phyloP scores from a whole-genome alignment of 1,284 basidiomycete genomes.

The Spongiforma sp. region DNA sequence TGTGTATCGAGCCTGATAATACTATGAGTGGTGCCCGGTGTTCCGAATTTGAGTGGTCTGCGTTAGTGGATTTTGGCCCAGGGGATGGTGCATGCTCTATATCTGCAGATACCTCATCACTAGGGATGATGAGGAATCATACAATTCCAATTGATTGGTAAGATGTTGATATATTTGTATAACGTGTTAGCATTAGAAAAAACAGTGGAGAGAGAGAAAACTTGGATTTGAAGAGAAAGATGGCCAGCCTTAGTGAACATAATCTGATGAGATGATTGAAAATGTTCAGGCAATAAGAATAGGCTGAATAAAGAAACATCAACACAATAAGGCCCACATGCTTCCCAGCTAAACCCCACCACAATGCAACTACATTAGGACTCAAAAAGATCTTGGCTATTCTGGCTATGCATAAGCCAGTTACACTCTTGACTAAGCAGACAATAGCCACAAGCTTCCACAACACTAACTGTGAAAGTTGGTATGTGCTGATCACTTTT shows the following conservation, averaged over 20 bases:
- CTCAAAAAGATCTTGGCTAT: too few relatives aligned
- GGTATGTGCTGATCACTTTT: too few relatives aligned
- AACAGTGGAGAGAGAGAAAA: conserved; percentile 10
- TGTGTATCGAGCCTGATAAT: too few relatives aligned
- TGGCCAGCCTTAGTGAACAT: conserved; percentile 62
- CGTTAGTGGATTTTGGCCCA: conserved; percentile 9
- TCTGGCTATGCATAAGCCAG: too few relatives aligned
- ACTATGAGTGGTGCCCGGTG: conserved; percentile 22
- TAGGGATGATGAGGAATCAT: conserved; percentile 51
- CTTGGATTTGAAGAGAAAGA: conserved; percentile 81
- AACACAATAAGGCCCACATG: conserved; percentile 77
- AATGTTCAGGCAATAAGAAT: too few relatives aligned
- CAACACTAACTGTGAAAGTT: too few relatives aligned
- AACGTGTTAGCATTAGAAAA: not conserved
- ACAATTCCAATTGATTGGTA: conserved; percentile 71
- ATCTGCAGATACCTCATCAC: conserved; percentile 14
- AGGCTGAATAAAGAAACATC: too few relatives aligned
- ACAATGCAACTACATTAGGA: too few relatives aligned
- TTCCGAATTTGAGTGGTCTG: conserved; percentile 11
- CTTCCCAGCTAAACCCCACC: too few relatives aligned
- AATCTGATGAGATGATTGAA: conserved; percentile 56
- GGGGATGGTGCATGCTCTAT: conserved; percentile 12
- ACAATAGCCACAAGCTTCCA: too few relatives aligned
- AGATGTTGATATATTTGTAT: conserved; percentile 68
- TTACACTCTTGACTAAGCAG: too few relatives aligned